Evolutionary conservation across 1,284 basidiomycete species (phyloP), one percentile per base, ranked within the genome.

Genomic region (Leccinum huronense): DNA sequence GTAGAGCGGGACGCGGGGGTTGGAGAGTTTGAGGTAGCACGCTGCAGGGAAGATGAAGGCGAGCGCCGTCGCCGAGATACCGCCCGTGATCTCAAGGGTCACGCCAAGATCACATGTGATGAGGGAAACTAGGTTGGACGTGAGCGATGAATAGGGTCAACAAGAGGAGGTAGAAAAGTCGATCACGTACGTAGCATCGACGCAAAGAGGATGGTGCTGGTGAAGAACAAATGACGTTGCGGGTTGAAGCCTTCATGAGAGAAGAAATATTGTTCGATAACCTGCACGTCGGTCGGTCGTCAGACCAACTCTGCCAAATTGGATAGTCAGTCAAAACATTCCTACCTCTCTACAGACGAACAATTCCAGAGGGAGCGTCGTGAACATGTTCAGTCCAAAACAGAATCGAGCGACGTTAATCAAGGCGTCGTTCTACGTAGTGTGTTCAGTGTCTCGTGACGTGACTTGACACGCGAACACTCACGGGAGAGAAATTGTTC

Each of bases 381-480:
- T 97, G 71, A 97, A 97, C 97, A 99, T 99, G 78, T 99, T 99
- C 66, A 97, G 78, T 5, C 97, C 97, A 72, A 99, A 98, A 72
- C 93, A 95, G 71, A 98, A 94, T 27, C 96, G 86, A 6, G 97
- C 97, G 61, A 98, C 83, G 75, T 98, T 97, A 78, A 97, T 95
- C 63, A 97, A 72, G 31, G 88, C 86, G 75, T 96, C 93, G 70
- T 84, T 81, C 90, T 92, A 69, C 7, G 8, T 38, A n/a, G 3
- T 68, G 36, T 51, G 13, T 13, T 71, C 16, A 76, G 67, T 9
- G 27, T 60, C 57, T 36, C 31, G 19, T 31, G 31, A 59, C 58
- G 34, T n/a, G 19, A 27, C n/a, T 19, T 14, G 30, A 38, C 23
- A 58, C 19, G 62, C 7, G 33, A 57, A 33, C 48, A 61, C 81